Evolutionary conservation across 768 basidiomycete genomes (phyloP), one percentile per base, ranked within the genome.

Genomic region (Hortiboletus campestris): DNA sequence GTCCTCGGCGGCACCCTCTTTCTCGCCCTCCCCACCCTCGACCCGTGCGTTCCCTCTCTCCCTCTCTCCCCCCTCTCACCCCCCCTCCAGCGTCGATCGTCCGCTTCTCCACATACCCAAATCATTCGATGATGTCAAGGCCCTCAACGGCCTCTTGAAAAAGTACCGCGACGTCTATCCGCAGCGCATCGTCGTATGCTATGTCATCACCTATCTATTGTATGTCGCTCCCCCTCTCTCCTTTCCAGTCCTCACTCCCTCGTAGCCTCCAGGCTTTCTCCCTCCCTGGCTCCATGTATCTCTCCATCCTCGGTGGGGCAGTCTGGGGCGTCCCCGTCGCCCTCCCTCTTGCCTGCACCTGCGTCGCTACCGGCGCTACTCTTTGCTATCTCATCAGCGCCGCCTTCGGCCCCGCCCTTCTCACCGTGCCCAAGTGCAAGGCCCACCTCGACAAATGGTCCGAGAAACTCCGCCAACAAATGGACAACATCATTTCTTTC

Each of bases 251-350:
- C 53, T 66, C 53, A 61, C 59, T 43, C 41, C 40, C 56, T 20
- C 49, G 20, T 66, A 96, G 94, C 74, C 79, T 98, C 8, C 95
- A 98, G 78, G 93, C 94, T 0, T 98, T 98, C 74, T 95, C 94
- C 8, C 80, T 98, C 14, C 95, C 96, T 0, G 95, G 95, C 1
- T 96, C 94, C 41, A 96, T 98, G 94, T 98, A 98, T 68, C 83
- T 98, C 46, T 94, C 94, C 50, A 97, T 98, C 65, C 84, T 98
- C 13, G 94, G 91, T 19, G 96, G 96, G 34, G 96, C 96, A 1
- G 89, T 97, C 4, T 98, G 94, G 86, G 95, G 95, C 38, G 86
- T 96, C 29, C 74, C 90, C 3, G 75, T 85, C 12, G 95, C 95
- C 0, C 79, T 98, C 6, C 88, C 91, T 6, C 81, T 98, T n/a